Evolutionary conservation across 2,329 filamentous ascomycete species (phyloP), one percentile per base, ranked within the genome.

Genomic region (Aspergillus fumigatus): DNA sequence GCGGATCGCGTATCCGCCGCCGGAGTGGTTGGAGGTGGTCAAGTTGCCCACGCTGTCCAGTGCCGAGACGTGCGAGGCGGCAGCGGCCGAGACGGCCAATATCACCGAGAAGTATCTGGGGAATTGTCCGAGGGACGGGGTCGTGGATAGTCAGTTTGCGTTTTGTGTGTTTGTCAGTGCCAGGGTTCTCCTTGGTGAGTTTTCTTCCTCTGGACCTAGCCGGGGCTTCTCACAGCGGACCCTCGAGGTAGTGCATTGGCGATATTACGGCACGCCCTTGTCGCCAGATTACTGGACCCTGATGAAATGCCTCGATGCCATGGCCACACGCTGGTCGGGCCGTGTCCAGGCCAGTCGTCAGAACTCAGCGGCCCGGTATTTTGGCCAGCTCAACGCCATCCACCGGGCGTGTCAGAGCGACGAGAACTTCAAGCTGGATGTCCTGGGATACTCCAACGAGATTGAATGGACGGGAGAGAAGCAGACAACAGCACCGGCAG

Each of bases 11-110:
- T 81, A 78, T 48, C 78, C 77, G 0, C 67, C 63, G 0, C 58
- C 59, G 0, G 62, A 72, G 2, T 71, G 69, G 70, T 57, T 60
- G 29, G 64, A 61, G 63, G 58, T 67, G 52, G 68, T 73, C 3
- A 67, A 70, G 53, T 59, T 81, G 5, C 79, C 80, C 0, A 79
- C 73, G 50, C 64, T 69, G 3, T 79, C 73, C 43, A 80, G 77
- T 50, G 77, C 78, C 1, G 79, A 82, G 54, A 81, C 80, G 0
- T 82, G 80, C 55, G 70, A 78, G 38, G 62, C 72, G 0, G 79
- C 80, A 0, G 78, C 79, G 0, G 65, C 73, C 0, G 79, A 82
- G 54, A 80, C 75, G 0, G 70, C 79, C 0, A 75, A 72, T 1
- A 82, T 82, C 29, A 73, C 73, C 0, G 66, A 71, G 4, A 79